These are phyloP conservation scores for Sclerotinia minor DNA, from an alignment of 2,329 filamentous ascomycete species.

Conservation along the genomic window DNA sequence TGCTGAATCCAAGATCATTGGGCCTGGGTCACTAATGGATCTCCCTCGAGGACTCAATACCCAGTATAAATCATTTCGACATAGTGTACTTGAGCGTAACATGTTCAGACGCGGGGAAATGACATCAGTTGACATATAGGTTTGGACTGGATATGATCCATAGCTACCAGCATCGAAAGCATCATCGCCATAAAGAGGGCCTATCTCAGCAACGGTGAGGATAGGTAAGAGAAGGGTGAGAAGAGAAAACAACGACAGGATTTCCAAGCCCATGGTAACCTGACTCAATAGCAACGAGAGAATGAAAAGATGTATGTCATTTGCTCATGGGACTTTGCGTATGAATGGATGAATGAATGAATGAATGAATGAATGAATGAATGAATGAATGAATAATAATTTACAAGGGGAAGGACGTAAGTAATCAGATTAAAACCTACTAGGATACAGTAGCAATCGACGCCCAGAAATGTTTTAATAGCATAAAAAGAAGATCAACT, in stretches of 20 bases:
- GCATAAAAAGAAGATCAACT: background rate
- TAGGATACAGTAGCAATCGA: conserved; percentile 6
- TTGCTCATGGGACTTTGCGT: background rate
- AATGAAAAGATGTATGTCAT: background rate
- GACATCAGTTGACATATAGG: conserved; percentile 41
- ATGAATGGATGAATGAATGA: background rate
- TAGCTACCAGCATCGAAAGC: conserved; percentile 43
- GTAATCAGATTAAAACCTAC: conserved; percentile 1
- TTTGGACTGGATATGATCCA: conserved; percentile 43
- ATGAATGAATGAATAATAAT: conserved; percentile 5
- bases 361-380: no score
- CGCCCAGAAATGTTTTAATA: background rate
- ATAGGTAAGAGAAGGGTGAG: background rate
- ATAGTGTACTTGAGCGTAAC: conserved; percentile 40
- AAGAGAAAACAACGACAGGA: background rate
- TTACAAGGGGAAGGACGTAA: background rate
- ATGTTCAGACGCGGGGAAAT: conserved; percentile 43
- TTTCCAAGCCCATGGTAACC: conserved; percentile 8
- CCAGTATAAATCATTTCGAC: conserved; percentile 45
- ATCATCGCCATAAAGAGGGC: conserved; percentile 30
- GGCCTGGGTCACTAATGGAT: conserved; percentile 42
- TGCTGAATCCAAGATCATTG: conserved; percentile 48
- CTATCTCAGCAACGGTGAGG: conserved; percentile 3
- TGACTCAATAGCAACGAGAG: conserved; percentile 4
- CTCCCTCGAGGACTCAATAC: conserved; percentile 46